Percentiles rank a stretch among this genome's conserved stretches.
Conservation (phyloP, 2,329 filamentous ascomycete genomes). For the Onygenales sp. region DNA sequence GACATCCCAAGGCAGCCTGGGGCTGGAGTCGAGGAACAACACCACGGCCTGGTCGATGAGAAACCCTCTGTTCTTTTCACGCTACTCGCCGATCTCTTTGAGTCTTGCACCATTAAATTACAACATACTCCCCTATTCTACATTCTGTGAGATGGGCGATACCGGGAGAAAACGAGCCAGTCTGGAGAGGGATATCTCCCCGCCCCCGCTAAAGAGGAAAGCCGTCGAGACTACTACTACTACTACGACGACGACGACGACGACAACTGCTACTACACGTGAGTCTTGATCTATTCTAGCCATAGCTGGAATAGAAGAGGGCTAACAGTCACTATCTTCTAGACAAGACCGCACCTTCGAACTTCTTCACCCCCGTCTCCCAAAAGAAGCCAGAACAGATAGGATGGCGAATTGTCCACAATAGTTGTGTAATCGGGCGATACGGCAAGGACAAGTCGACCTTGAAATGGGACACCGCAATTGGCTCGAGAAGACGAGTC, state of each 20-base stretch:
- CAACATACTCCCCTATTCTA: neutral
- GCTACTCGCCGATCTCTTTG: neutral
- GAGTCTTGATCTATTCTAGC: slow-evolving; percentile 9
- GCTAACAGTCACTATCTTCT: neutral
- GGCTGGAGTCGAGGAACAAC: too few species aligned
- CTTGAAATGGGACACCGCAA: neutral
- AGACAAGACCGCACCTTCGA: slow-evolving; percentile 54
- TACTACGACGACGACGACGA: too few species aligned
- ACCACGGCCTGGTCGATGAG: too few species aligned
- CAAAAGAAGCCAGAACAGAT: slow-evolving; percentile 73
- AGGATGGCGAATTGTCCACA: slow-evolving; percentile 58
- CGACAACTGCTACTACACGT: slow-evolving; percentile 19
- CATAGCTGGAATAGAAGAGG: slow-evolving; percentile 7
- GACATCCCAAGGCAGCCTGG: slow-evolving; percentile 9
- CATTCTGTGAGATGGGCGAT: neutral
- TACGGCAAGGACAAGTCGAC: slow-evolving; percentile 35
- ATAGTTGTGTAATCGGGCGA: slow-evolving; percentile 65
- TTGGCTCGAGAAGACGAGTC: slow-evolving; percentile 21
- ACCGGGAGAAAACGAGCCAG: slow-evolving; percentile 4
- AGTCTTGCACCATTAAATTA: neutral
- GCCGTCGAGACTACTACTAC: slow-evolving; percentile 45
- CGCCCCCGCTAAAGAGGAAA: slow-evolving; percentile 48
- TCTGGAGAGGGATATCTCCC: slow-evolving; percentile 37
- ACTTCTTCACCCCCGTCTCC: slow-evolving; percentile 80
- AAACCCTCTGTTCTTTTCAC: neutral